Evolutionary conservation across 2,329 filamentous ascomycete genomes (phyloP).

Genomic region (Ophiostoma perfectum): DNA sequence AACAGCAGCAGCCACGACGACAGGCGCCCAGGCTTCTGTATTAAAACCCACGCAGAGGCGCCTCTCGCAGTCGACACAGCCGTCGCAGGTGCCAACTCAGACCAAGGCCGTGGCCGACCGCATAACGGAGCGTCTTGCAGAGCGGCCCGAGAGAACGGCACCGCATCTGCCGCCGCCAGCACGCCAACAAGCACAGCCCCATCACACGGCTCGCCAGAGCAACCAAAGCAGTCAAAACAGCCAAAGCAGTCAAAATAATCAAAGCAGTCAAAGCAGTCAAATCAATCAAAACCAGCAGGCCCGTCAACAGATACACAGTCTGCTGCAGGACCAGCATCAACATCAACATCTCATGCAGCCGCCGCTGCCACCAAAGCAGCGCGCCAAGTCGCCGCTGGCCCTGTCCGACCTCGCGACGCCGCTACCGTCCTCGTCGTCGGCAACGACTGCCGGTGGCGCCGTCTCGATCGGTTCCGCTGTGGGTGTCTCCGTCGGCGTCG

Average conservation of each 20-base stretch:
- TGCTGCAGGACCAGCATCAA: constrained; percentile 13
- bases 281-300: neutral
- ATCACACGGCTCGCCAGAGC: neutral
- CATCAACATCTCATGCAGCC: constrained; percentile 40
- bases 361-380: constrained; percentile 26
- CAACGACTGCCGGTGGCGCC: constrained; percentile 34
- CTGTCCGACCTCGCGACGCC: constrained; percentile 45
- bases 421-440: constrained; percentile 34
- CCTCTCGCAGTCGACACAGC: neutral
- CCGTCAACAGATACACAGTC: neutral
- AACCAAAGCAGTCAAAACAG: neutral
- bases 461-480: neutral
- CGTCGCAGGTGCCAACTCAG: neutral
- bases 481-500: neutral
- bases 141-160: neutral
- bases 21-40: neutral
- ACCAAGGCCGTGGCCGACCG: neutral
- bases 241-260: neutral
- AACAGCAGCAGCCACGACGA: neutral
- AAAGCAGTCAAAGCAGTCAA: neutral
- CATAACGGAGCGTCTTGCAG: neutral
- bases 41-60: neutral
- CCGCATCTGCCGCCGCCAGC: neutral
- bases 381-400: constrained; percentile 56
- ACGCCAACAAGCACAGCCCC: neutral